Evolutionary conservation across 2,329 filamentous ascomycete genomes (phyloP).

Genomic region (Microdochium nivale): DNA sequence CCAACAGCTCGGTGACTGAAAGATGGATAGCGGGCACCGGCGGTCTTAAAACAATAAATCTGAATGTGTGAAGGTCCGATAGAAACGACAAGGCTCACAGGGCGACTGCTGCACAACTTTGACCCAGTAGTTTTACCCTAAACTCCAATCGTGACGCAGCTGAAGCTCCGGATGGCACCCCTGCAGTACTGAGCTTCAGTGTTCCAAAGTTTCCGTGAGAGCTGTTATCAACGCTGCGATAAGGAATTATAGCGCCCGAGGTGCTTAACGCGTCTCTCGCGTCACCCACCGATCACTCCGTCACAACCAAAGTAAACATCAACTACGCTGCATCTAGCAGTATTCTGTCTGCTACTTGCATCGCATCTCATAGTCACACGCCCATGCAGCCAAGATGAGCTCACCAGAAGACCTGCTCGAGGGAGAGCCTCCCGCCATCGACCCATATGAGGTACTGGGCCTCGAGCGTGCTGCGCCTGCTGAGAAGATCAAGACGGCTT

Average conservation of each 20-base stretch:
- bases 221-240: slow-evolving; percentile 1
- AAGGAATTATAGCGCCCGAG: slow-evolving; percentile 12
- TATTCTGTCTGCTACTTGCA: background rate
- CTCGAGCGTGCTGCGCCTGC: slow-evolving; percentile 63
- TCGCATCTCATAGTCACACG: background rate
- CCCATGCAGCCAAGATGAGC: slow-evolving; percentile 28
- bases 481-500: slow-evolving; percentile 80
- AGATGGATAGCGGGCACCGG: no score
- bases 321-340: slow-evolving; percentile 4
- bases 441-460: slow-evolving; percentile 74
- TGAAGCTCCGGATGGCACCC: background rate
- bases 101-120: no score
- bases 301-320: slow-evolving; percentile 5
- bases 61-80: no score
- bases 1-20: no score
- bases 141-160: no score
- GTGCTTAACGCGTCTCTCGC: slow-evolving; percentile 10
- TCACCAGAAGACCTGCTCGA: slow-evolving; percentile 43
- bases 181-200: background rate
- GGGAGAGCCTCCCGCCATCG: slow-evolving; percentile 52
- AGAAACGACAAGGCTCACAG: no score
- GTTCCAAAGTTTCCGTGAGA: background rate
- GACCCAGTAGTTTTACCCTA: no score
- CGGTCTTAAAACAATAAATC: no score
- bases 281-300: slow-evolving; percentile 4